Base-by-base conservation (phyloP, 1,139 yeast genomes). In the Hanseniaspora sp. region DNA sequence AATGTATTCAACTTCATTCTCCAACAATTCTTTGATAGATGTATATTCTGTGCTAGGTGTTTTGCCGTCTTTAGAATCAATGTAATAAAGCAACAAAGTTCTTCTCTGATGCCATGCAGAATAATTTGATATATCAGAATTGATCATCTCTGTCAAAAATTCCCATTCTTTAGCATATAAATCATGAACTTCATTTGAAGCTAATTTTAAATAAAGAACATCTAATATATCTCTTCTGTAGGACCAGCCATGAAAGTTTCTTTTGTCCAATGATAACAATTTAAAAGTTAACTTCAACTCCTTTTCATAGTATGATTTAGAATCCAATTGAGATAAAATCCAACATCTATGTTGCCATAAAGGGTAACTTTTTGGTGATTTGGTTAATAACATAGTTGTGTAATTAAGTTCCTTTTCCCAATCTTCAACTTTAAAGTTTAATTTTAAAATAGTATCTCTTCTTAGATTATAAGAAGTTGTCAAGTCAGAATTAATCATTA, bases 201-300 rank as follows among this genome's bases (percentile, higher is more conserved):
- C 57, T 52, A 63, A 33, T 54, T 67, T 0, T 63, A 62, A 6
- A 59, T 60, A n/a, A 58, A 58, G 59, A 80, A 83, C 42, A 82
- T 67, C 46, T 74, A 87, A 79, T 2, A 92, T 80, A 56, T 78
- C 77, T 55, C 97, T 74, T 62, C 98, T 74, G 66, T 92, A 92
- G 53, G 86, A 90, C 99, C 99, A 92, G 4, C 95, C 97, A 65
- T 88, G 97, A 66, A 76, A 92, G 65, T 92, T 92, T 60, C 98
- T 75, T 33, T 85, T 74, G 65, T 92, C 98, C 58, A 77, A 67
- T 39, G 76, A 76, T 55, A 92, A 73, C 62, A 92, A 70, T 63
- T 79, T 82, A 53, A 78, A 77, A 1, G 86, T 90, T 9, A 87
- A 74, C 1, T 68, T 74, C 60, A 92, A 69, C 64, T 92, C 98